Conservation (phyloP, 768 basidiomycete genomes). For the Pleurotus eryngii region DNA sequence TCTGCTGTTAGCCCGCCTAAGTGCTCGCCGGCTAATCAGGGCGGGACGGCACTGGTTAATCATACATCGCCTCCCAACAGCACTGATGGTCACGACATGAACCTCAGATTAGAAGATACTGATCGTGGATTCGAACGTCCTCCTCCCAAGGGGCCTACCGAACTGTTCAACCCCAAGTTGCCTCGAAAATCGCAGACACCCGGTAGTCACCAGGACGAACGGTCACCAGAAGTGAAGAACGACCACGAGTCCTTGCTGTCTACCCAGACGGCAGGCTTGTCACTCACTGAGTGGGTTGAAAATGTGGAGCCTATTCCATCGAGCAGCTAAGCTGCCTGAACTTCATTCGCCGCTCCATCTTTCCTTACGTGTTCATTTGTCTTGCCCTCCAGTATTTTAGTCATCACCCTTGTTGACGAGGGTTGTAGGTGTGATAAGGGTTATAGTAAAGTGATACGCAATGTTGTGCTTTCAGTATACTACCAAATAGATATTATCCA, state of each 20-base stretch:
- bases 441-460: background rate
- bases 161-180: constrained; percentile 34
- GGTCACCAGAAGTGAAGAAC: constrained; percentile 25
- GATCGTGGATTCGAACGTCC: constrained; percentile 48
- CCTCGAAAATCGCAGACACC: constrained; percentile 16
- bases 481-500: constrained; percentile 5
- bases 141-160: constrained; percentile 40
- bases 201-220: constrained; percentile 10
- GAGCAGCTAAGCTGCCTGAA: background rate
- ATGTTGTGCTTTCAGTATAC: constrained; percentile 6
- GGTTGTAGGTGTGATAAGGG: background rate
- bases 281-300: background rate
- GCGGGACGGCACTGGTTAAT: constrained; percentile 32
- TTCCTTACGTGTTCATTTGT: background rate
- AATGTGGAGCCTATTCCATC: no score
- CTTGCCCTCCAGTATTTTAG: constrained; percentile 3
- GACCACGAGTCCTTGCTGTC: constrained; percentile 33
- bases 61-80: constrained; percentile 24
- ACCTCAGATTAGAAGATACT: constrained; percentile 37
- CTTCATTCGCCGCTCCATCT: background rate
- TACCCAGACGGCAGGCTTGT: constrained; percentile 19
- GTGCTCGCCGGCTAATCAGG: constrained; percentile 19
- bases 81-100: constrained; percentile 15
- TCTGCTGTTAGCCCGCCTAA: constrained; percentile 43
- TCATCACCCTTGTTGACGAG: background rate